Conservation (phyloP, 2,329 filamentous ascomycete genomes). For the Fusarium sp. region DNA sequence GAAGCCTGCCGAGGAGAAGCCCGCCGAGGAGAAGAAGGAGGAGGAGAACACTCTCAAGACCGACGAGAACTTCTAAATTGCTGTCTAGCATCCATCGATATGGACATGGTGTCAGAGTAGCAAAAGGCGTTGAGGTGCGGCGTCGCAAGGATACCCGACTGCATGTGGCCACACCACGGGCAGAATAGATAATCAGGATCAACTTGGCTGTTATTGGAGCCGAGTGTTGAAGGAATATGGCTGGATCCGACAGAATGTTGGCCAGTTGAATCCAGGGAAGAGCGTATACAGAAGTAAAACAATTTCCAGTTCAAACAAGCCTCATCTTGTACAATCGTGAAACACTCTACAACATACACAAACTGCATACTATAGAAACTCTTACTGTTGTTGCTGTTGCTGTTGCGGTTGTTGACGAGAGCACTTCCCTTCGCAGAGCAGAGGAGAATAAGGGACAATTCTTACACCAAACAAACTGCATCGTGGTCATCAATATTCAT, state of each 20-base stretch:
- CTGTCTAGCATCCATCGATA: not conserved
- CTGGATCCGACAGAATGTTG: not conserved
- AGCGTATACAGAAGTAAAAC: not conserved
- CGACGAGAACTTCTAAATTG: conserved; percentile 35
- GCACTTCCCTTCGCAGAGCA: not conserved
- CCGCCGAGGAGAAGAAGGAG: not conserved
- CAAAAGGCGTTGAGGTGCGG: conserved; percentile 17
- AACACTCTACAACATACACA: not conserved
- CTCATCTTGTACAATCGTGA: not conserved
- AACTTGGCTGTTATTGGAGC: conserved; percentile 1
- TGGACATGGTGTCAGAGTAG: conserved; percentile 4
- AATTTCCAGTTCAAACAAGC: not conserved
- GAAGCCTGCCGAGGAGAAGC: not conserved
- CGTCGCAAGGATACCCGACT: conserved; percentile 36
- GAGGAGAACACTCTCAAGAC: conserved; percentile 24
- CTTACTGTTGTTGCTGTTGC: no score
- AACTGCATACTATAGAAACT: not conserved
- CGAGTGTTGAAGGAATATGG: not conserved
- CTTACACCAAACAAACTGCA: not conserved
- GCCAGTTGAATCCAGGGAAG: not conserved
- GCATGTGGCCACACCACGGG: conserved; percentile 16
- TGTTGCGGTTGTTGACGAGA: not conserved
- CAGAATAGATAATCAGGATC: conserved; percentile 11
- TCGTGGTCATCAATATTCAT: not conserved
- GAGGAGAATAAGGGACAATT: not conserved